A percentile compares a stretch with the other conserved stretches of the same genome.
These are phyloP conservation scores for Eucalyptus sp. DNA, from an alignment of 345 rosid species.

Conservation along the genomic window DNA sequence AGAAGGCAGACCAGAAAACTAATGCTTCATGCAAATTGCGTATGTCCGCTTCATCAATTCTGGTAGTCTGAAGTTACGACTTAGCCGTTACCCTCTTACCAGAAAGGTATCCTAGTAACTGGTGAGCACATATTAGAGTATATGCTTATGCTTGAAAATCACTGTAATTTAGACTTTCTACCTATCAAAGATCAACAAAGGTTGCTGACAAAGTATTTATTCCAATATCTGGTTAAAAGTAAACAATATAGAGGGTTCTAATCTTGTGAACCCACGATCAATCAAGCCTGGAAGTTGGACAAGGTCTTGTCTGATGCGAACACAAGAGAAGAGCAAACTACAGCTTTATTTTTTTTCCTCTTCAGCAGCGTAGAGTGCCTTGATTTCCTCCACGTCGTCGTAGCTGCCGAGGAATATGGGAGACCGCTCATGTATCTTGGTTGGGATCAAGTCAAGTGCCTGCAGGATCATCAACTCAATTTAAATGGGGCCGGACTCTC, in stretches of 20 bases:
- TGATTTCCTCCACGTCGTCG: conserved; percentile 90
- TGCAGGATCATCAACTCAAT: conserved; percentile 1
- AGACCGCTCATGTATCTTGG: conserved; percentile 76
- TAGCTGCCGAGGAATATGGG: conserved; percentile 94
- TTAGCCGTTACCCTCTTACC: background rate
- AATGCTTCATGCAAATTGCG: background rate
- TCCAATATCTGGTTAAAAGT: background rate
- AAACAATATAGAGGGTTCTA: background rate
- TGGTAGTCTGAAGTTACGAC: background rate
- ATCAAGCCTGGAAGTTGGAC: background rate
- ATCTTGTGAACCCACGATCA: background rate
- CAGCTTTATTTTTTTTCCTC: conserved; percentile 14
- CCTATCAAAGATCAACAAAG: background rate
- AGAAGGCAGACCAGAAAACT: background rate
- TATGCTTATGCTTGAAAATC: background rate
- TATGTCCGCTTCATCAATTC: background rate
- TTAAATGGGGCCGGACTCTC: background rate
- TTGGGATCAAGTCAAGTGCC: conserved; percentile 80
- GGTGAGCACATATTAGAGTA: background rate
- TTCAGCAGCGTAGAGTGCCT: conserved; percentile 64
- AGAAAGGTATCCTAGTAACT: background rate
- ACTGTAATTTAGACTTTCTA: background rate
- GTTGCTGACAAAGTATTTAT: background rate
- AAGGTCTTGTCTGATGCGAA: background rate
- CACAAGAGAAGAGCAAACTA: background rate